These are phyloP conservation scores for Eimeria mitis DNA, from an alignment of 169 alveolate species.

Conservation along the genomic window DNA sequence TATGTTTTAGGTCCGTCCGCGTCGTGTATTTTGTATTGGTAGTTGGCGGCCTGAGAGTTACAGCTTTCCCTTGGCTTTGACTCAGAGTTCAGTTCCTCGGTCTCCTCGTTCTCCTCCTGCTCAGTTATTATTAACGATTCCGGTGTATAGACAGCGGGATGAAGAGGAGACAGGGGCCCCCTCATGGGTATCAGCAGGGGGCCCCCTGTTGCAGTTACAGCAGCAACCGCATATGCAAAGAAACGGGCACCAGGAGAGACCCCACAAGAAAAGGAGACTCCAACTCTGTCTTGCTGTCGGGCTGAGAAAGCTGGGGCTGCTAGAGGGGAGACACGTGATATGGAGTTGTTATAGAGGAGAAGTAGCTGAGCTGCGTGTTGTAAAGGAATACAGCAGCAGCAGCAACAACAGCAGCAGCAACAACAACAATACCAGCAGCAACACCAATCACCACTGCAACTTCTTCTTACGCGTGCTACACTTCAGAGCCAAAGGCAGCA, in stretches of 20 bases:
- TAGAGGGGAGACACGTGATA: constrained; percentile 52
- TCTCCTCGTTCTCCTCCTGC: constrained; percentile 8
- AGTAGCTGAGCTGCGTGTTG: constrained; percentile 22
- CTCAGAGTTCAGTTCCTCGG: constrained; percentile 14
- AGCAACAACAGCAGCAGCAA: too few relatives aligned
- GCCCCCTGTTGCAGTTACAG: constrained; percentile 43
- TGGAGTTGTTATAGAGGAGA: constrained; percentile 51
- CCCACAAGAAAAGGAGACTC: not conserved
- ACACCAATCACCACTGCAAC: not conserved
- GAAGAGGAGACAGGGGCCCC: not conserved
- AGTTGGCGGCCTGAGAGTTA: constrained; percentile 31
- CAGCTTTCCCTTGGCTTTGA: constrained; percentile 26
- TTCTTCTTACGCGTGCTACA: constrained; percentile 33
- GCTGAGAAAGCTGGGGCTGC: constrained; percentile 21
- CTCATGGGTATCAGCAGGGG: not conserved
- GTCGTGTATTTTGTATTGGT: constrained; percentile 70
- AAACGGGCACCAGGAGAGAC: not conserved
- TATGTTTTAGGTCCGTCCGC: constrained; percentile 49
- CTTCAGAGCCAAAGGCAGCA: constrained; percentile 3
- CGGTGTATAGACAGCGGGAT: constrained; percentile 20
- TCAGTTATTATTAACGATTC: constrained; percentile 40
- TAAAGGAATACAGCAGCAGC: not conserved
- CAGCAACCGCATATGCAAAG: constrained; percentile 1
- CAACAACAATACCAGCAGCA: not conserved
- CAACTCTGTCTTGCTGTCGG: constrained; percentile 32